A percentile compares a stretch with the other conserved stretches of the same genome.
These are phyloP conservation scores for Alternaria longipes DNA, from an alignment of 2,329 filamentous ascomycete species.

Conservation along the genomic window DNA sequence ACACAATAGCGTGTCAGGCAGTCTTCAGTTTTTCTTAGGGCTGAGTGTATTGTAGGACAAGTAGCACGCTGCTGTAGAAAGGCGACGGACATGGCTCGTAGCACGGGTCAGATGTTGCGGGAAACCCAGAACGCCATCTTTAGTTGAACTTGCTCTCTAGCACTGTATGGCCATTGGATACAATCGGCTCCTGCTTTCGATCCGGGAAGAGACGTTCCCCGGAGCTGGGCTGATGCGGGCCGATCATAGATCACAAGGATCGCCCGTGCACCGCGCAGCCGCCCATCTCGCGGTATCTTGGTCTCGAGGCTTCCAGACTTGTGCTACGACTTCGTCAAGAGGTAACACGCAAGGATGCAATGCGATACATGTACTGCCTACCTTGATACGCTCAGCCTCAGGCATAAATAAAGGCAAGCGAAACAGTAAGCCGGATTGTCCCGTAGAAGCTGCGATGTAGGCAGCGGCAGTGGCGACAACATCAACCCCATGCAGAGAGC, in stretches of 20 bases:
- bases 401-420: neutral
- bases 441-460: neutral
- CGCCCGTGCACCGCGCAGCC: slow-evolving; percentile 4
- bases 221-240: slow-evolving; percentile 12
- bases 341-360: slow-evolving; percentile 1
- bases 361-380: neutral
- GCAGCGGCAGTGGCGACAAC: neutral
- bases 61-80: slow-evolving; percentile 13
- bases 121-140: slow-evolving; percentile 4
- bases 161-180: slow-evolving; percentile 10
- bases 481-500: neutral
- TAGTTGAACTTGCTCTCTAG: neutral
- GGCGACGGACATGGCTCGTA: slow-evolving; percentile 1
- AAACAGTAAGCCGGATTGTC: neutral
- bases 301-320: neutral
- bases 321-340: slow-evolving; percentile 6
- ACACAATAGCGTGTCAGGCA: slow-evolving; percentile 17
- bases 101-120: slow-evolving; percentile 9
- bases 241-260: slow-evolving; percentile 5
- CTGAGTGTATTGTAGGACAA: slow-evolving; percentile 19
- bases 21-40: slow-evolving; percentile 10
- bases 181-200: slow-evolving; percentile 7
- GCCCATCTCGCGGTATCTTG: slow-evolving; percentile 7
- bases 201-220: neutral
- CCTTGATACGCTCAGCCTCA: slow-evolving; percentile 20